A percentile compares a stretch with the other conserved stretches of the same genome.
phyloP scores from a whole-genome alignment of 176 grass and related monocot species.

The Hordeum vulgare region MorexV3_pseudomolecules_assembly NC_058519.1:3530569-3531068 shows the following conservation, averaged over 20 bases:
- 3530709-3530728: constrained; percentile 84
- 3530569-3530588: constrained; percentile 75
- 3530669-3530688: background rate
- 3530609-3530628: background rate
- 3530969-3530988: background rate
- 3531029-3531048: constrained; percentile 1
- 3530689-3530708: constrained; percentile 56
- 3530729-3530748: constrained; percentile 57
- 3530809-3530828: constrained; percentile 47
- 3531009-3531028: background rate
- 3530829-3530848: constrained; percentile 44
- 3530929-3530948: constrained; percentile 37
- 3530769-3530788: constrained; percentile 62
- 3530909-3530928: constrained; percentile 84
- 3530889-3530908: constrained; percentile 67
- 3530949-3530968: background rate
- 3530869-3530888: constrained; percentile 57
- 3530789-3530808: constrained; percentile 59
- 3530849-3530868: constrained; percentile 85
- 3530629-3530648: background rate
- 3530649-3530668: background rate
- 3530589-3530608: background rate
- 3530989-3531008: background rate
- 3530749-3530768: constrained; percentile 60
- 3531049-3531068: background rate